Conservation (phyloP, 2,329 filamentous ascomycete species). For the Clarireedia homoeocarpa region DNA sequence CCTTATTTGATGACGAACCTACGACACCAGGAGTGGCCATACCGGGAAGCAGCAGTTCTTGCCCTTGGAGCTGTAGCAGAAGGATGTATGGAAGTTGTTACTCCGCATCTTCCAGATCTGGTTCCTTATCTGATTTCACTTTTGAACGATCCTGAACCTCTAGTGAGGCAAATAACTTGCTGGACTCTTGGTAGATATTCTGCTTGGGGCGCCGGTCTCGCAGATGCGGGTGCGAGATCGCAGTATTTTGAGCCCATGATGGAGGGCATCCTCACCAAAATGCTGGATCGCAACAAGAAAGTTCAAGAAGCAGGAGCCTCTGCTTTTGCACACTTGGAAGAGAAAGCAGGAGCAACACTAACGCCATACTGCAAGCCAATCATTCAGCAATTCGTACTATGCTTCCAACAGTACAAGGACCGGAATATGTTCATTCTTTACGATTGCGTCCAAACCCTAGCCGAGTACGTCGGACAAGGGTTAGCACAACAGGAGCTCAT, state of each 20-base stretch:
- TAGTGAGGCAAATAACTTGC: conserved; percentile 94
- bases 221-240: conserved; percentile 57
- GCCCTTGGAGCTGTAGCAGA: conserved; percentile 92
- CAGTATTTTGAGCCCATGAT: conserved; percentile 92
- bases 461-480: conserved; percentile 78
- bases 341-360: conserved; percentile 76
- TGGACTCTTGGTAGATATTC: conserved; percentile 96
- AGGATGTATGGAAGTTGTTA: conserved; percentile 84
- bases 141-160: conserved; percentile 75
- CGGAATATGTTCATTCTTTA: conserved; percentile 98
- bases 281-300: conserved; percentile 96
- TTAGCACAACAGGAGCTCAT: conserved; percentile 77
- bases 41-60: conserved; percentile 88
- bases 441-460: conserved; percentile 94
- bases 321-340: conserved; percentile 91
- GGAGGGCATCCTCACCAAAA: conserved; percentile 88
- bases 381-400: conserved; percentile 82
- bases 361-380: conserved; percentile 85
- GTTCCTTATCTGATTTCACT: conserved; percentile 85
- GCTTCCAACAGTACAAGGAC: conserved; percentile 95
- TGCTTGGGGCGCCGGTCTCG: conserved; percentile 75
- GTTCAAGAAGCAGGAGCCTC: conserved; percentile 95
- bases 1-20: conserved; percentile 89
- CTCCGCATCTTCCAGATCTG: conserved; percentile 82
- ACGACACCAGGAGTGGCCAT: conserved; percentile 81